Evolutionary conservation across 1,284 basidiomycete genomes (phyloP).

Genomic region (Puccinia coronata): DNA sequence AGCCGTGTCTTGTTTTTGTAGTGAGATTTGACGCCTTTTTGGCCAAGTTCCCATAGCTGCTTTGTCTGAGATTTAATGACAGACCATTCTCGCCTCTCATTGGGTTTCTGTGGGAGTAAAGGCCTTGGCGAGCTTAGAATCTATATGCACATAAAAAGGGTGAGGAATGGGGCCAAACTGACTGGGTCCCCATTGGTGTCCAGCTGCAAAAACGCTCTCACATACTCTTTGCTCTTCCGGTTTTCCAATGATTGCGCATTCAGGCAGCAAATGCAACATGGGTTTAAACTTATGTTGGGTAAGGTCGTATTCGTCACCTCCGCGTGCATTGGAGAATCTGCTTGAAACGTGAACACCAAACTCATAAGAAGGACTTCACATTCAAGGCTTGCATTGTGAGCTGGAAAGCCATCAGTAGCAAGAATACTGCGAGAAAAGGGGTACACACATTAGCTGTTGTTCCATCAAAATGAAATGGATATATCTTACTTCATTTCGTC

Average conservation of each 20-base stretch:
- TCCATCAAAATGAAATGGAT: background rate
- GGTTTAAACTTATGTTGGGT: background rate
- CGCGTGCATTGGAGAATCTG: background rate
- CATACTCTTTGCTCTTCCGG: background rate
- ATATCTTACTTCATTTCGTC: constrained; percentile 2
- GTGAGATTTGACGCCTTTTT: background rate
- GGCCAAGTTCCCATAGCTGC: background rate
- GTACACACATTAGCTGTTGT: background rate
- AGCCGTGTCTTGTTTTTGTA: background rate
- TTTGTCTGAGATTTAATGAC: background rate
- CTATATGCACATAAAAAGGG: background rate
- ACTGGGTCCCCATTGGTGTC: background rate
- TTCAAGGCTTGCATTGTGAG: background rate
- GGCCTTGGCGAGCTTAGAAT: background rate
- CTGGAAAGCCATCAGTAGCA: background rate
- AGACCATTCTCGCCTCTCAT: background rate
- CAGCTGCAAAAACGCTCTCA: background rate
- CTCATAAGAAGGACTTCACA: background rate
- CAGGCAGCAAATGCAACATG: background rate
- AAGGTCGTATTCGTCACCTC: background rate
- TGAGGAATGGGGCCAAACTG: background rate
- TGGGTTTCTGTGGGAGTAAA: no score
- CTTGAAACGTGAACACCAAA: background rate
- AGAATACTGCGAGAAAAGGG: background rate
- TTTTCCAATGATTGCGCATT: background rate